These are phyloP conservation scores for Plasmodium ovale DNA, from an alignment of 169 alveolate species.

Conservation along the genomic window DNA sequence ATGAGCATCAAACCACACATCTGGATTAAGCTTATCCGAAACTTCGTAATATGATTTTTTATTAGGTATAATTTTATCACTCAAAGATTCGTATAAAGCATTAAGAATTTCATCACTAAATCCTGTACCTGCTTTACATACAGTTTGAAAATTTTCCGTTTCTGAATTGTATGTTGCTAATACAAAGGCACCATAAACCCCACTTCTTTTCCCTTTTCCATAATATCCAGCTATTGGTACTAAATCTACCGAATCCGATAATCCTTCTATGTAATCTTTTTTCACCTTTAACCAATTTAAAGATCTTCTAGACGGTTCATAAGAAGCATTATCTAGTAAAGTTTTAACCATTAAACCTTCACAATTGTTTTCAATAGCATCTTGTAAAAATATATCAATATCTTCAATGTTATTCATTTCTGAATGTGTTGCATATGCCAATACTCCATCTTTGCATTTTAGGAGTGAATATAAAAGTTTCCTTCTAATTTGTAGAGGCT, in stretches of 20 bases:
- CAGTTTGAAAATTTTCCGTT: constrained; percentile 95
- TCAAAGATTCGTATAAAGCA: constrained; percentile 85
- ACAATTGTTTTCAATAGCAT: constrained; percentile 92
- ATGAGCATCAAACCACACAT: constrained; percentile 92
- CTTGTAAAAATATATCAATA: constrained; percentile 87
- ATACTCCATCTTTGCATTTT: constrained; percentile 76
- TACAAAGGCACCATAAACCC: constrained; percentile 96
- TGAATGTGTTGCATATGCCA: constrained; percentile 83
- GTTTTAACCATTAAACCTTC: constrained; percentile 99
- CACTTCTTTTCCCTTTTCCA: constrained; percentile 96
- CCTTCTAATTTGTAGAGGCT: constrained; percentile 83
- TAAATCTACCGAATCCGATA: constrained; percentile 98
- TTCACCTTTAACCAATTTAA: constrained; percentile 99
- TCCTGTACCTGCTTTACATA: constrained; percentile 98
- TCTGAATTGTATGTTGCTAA: constrained; percentile 97
- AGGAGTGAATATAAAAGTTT: constrained; percentile 70
- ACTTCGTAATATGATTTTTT: constrained; percentile 82
- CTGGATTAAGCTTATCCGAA: constrained; percentile 87
- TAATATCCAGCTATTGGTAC: constrained; percentile 98
- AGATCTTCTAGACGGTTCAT: constrained; percentile 98
- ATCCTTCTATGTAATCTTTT: constrained; percentile 97
- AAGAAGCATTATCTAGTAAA: constrained; percentile 94
- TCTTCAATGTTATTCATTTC: constrained; percentile 87
- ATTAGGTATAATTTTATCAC: constrained; percentile 88
- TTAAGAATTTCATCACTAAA: constrained; percentile 94